These are phyloP conservation scores for Dendrobium catenatum DNA, from an alignment of 106 monocot species.

Conservation along the genomic window DNA sequence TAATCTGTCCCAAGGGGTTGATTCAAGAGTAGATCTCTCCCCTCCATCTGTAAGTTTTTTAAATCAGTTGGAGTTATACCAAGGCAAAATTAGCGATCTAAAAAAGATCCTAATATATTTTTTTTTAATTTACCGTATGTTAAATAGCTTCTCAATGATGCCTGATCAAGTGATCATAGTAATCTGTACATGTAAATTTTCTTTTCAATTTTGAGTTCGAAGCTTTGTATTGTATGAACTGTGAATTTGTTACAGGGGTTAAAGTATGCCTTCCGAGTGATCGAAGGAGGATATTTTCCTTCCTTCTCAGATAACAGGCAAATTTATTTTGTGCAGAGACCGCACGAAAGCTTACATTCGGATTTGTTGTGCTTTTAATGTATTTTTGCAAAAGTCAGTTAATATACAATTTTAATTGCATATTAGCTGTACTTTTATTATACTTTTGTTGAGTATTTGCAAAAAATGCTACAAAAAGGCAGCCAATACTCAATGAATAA, in stretches of 20 bases:
- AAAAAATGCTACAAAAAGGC: no score
- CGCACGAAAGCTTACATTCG: no score
- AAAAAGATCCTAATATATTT: not conserved
- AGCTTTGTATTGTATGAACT: not conserved
- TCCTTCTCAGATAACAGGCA: no score
- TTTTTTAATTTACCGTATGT: not conserved
- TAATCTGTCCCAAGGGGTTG: conserved; percentile 36
- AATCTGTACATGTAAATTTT: conserved; percentile 5
- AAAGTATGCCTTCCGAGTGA: not conserved
- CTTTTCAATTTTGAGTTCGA: not conserved
- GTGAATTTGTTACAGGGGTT: not conserved
- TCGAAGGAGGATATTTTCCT: not conserved
- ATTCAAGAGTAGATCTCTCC: conserved; percentile 10
- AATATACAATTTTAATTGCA: no score
- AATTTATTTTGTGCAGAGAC: no score
- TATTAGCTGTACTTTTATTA: no score
- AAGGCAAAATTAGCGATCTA: not conserved
- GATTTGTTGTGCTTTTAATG: no score
- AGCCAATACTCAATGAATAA: no score
- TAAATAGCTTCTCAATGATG: not conserved
- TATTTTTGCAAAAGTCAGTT: no score
- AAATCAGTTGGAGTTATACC: not conserved
- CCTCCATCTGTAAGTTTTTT: conserved; percentile 2
- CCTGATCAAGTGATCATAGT: not conserved
- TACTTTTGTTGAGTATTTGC: no score